Evolutionary conservation across 805 yeast genomes (phyloP), one percentile per base, ranked within the genome.

Genomic region (baker's yeast (Saccharomyces cerevisiae)): DNA sequence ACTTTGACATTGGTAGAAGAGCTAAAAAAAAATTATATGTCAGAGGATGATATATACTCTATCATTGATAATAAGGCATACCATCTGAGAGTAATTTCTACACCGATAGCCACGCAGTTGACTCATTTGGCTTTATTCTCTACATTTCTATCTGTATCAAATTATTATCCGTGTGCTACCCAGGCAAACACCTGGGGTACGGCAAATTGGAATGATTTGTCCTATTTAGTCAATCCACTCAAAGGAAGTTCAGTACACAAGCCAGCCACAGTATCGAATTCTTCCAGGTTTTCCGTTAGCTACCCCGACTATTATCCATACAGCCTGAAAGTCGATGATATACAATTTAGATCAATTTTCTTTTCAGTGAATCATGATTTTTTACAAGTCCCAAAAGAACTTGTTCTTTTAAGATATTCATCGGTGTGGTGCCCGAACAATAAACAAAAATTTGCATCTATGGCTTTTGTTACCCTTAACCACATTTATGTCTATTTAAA

Each of bases 171-270:
- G 0, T 82, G 84, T 14, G 96, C 97, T 0, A 70, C 85, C 11
- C 83, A 88, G 2, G 96, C 96, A 0, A 92, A 92, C 67, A 79
- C 84, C 17, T 90, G 97, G 96, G 97, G 97, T 0, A 81, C 86
- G 48, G 86, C 85, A 27, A 86, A 89, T 63, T 90, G 96, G 96
- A 91, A 89, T 1, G 66, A 78, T 32, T 81, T 80, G 59, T 81
- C 80, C 58, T 51, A 53, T 13, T 49, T 46, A 6, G 24, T 41
- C 6, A 54, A 55, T 14, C 54, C 55, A 50, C 51, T 56, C 21
- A 55, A 57, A 26, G 53, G 51, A 11, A 43, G 55, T 6, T 46
- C 57, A 3, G 47, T 57, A 36, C 26, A 30, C 13, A 46, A 43
- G 3, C 29, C 43, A 10, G 9, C 9, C 21, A n/a, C n/a, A 31